These are phyloP conservation scores for Backusella psychrophila DNA, from an alignment of 192 early-diverging fungal genomes.

Conservation along the genomic window DNA sequence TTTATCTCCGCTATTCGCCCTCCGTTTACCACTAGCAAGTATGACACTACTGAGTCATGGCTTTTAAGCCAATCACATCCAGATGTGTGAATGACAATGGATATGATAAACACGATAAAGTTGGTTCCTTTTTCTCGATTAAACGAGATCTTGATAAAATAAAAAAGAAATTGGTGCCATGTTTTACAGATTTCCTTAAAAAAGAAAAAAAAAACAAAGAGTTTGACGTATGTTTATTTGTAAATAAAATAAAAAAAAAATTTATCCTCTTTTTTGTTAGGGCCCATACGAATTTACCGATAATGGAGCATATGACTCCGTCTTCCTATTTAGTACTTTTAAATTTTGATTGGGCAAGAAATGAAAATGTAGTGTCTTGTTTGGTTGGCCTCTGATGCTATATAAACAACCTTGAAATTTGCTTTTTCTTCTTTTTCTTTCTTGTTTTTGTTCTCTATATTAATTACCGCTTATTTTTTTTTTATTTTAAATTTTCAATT, in stretches of 20 bases:
- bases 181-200: slow-evolving; percentile 2
- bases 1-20: slow-evolving; percentile 1
- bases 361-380: background rate
- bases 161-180: background rate
- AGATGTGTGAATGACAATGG: background rate
- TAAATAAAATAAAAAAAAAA: no score
- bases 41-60: background rate
- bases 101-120: background rate
- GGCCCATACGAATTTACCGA: background rate
- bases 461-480: background rate
- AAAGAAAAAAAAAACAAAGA: background rate
- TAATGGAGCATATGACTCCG: background rate
- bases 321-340: background rate
- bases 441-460: background rate
- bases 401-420: background rate
- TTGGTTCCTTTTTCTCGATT: background rate
- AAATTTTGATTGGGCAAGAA: background rate
- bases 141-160: background rate
- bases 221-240: background rate
- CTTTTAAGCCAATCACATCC: background rate
- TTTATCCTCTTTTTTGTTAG: background rate
- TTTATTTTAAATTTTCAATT: background rate
- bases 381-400: background rate
- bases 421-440: background rate
- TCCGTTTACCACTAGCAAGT: background rate